Base-by-base conservation (phyloP, 495 filamentous ascomycete species). In the Staphylotrichum tortipilum region DNA sequence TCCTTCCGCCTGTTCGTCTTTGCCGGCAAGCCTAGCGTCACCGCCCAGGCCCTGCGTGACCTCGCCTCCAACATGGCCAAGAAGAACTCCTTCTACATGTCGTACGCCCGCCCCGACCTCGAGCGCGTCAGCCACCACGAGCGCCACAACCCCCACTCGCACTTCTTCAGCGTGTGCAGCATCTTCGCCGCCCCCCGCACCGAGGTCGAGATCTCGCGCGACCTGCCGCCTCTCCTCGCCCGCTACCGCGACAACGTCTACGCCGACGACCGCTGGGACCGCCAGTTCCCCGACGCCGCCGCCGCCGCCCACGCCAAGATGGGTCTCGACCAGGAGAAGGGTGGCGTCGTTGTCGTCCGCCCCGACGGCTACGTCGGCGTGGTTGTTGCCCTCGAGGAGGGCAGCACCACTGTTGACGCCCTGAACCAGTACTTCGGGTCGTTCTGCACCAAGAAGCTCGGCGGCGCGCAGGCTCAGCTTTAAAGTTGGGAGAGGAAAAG, bases 361-460 rank as follows among this genome's bases (percentile, higher is more conserved):
- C 89, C 89, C 0, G 89, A 95, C 66, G 86, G 86, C 28, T 90
- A 94, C 68, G 81, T 94, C 49, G 86, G 85, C 11, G 80, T 85
- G 47, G 83, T 86, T 17, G 78, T 85, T 3, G 72, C 74, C 55
- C 65, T 95, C 30, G 79, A 78, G 11, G 84, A 89, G 66, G 89
- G 88, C 4, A 78, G 68, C 52, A 85, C 78, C 37, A 92, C 88
- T 0, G 83, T 84, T 2, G 86, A 90, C 54, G 86, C 88, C 37
- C 73, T 95, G 54, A 85, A 95, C 56, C 76, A 72, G 42, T 95
- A 92, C 69, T 95, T 95, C 68, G 72, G 75, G 28, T 66, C 83
- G 7, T 88, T 95, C 47, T 68, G 60, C 39, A 62, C 67, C 11
- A 76, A 77, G 57, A 70, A 68, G 54, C 19, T 64, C 4, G 61